A percentile compares a stretch with the other conserved stretches of the same genome.
These are phyloP conservation scores for Wickerhamiella sorbophila DNA, from an alignment of 805 yeast species.

Conservation along the genomic window DNA sequence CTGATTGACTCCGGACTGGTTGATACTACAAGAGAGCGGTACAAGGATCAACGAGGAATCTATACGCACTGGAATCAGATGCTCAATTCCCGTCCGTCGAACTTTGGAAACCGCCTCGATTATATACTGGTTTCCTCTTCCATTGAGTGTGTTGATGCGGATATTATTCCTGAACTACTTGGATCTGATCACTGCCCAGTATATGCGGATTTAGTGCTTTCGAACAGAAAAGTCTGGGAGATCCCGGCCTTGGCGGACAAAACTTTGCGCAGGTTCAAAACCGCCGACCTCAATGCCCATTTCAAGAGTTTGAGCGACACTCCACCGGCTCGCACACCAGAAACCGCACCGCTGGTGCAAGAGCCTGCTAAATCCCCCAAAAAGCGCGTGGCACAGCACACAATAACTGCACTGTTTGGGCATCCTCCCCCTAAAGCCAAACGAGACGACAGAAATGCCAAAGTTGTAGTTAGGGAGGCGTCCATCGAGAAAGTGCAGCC, in stretches of 20 bases:
- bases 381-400: too few species aligned
- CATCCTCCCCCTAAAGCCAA: too few species aligned
- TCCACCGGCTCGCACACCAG: too few species aligned
- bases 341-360: too few species aligned
- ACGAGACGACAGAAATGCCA: too few species aligned
- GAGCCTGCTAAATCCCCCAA: too few species aligned
- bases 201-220: constrained; percentile 43
- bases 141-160: constrained; percentile 30
- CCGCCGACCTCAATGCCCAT: background rate
- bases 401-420: background rate
- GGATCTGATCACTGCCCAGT: constrained; percentile 97
- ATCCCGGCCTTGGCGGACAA: background rate
- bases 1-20: constrained; percentile 28
- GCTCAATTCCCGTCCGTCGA: constrained; percentile 60
- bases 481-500: background rate
- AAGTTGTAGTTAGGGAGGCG: background rate
- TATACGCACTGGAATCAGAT: constrained; percentile 89
- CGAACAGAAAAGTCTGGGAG: background rate
- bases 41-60: constrained; percentile 46
- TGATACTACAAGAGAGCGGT: constrained; percentile 31
- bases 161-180: constrained; percentile 51
- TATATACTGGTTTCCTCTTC: constrained; percentile 41
- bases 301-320: too few species aligned
- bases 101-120: constrained; percentile 83
- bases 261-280: background rate